phyloP scores from a whole-genome alignment of 179 eudicot genomes.

The Spinacia oleracea region DNA sequence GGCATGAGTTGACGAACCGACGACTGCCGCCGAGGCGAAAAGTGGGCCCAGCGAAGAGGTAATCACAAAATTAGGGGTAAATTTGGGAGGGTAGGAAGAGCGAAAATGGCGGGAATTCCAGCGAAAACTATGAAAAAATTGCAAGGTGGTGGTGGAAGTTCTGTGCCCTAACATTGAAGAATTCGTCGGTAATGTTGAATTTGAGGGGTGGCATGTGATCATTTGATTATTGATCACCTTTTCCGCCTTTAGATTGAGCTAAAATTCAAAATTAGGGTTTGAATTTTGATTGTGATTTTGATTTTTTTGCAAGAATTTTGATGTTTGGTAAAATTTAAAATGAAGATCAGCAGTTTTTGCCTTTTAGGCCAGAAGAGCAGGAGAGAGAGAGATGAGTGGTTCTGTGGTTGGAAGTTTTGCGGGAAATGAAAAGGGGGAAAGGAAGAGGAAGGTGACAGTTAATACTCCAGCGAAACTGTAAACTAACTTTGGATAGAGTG shows the following conservation, averaged over 20 bases:
- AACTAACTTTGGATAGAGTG: too few relatives aligned
- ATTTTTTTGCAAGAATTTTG: background rate
- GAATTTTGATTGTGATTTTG: background rate
- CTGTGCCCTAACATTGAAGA: constrained; percentile 34
- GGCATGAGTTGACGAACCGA: constrained; percentile 56
- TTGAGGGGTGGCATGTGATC: constrained; percentile 35
- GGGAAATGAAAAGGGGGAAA: background rate
- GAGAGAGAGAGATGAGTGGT: constrained; percentile 14
- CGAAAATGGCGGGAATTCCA: constrained; percentile 16
- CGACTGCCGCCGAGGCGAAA: constrained; percentile 53
- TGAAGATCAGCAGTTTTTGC: background rate
- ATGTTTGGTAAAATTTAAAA: background rate
- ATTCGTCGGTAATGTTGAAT: constrained; percentile 17
- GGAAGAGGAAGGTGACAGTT: background rate
- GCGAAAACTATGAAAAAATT: constrained; percentile 26
- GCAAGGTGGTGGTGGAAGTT: constrained; percentile 2
- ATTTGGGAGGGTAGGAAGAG: constrained; percentile 29
- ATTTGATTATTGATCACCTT: constrained; percentile 17
- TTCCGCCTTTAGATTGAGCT: background rate
- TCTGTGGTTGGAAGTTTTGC: constrained; percentile 19
- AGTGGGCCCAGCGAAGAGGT: constrained; percentile 59
- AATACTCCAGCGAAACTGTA: background rate
- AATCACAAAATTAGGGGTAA: constrained; percentile 39
- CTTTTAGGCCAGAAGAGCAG: background rate
- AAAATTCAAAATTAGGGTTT: background rate